Evolutionary conservation across 73 alveolate genomes (phyloP).

Genomic region (Blepharisma stoltei): DNA sequence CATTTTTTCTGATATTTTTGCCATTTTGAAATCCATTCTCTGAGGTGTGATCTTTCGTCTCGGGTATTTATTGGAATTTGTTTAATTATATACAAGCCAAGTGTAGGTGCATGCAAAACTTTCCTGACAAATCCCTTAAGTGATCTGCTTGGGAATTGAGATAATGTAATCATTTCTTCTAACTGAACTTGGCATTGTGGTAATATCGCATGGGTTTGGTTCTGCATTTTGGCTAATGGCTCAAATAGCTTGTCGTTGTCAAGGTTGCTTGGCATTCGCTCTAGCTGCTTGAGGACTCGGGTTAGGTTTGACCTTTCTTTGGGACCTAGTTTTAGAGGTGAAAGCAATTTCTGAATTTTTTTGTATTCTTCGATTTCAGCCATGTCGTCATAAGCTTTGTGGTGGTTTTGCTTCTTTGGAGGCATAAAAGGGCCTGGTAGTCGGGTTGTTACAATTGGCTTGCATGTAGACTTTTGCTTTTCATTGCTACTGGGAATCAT

Average conservation of each 20-base stretch:
- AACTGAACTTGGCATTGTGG: constrained; percentile 1
- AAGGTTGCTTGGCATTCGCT: not conserved
- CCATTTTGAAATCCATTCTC: constrained; percentile 69
- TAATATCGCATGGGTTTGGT: not conserved
- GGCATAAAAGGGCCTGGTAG: too few relatives aligned
- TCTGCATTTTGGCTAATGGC: too few relatives aligned
- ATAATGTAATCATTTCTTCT: constrained; percentile 58
- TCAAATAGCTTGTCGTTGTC: too few relatives aligned
- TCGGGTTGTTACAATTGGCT: too few relatives aligned
- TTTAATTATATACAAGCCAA: constrained; percentile 53
- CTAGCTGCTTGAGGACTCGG: not conserved
- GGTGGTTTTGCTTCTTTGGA: not conserved
- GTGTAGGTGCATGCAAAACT: constrained; percentile 76
- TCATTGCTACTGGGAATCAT: too few relatives aligned
- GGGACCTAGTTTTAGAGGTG: constrained; percentile 21
- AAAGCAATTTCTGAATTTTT: not conserved
- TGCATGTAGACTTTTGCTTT: too few relatives aligned
- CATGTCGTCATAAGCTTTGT: not conserved
- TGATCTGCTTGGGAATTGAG: constrained; percentile 32
- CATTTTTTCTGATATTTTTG: constrained; percentile 36
- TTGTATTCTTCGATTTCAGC: constrained; percentile 1
- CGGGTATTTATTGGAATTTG: constrained; percentile 62
- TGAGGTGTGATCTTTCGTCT: constrained; percentile 53
- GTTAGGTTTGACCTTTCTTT: not conserved
- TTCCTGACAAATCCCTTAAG: constrained; percentile 66